phyloP scores from a whole-genome alignment of 176 grass and related monocot species.

The Eleusine coracana region DNA sequence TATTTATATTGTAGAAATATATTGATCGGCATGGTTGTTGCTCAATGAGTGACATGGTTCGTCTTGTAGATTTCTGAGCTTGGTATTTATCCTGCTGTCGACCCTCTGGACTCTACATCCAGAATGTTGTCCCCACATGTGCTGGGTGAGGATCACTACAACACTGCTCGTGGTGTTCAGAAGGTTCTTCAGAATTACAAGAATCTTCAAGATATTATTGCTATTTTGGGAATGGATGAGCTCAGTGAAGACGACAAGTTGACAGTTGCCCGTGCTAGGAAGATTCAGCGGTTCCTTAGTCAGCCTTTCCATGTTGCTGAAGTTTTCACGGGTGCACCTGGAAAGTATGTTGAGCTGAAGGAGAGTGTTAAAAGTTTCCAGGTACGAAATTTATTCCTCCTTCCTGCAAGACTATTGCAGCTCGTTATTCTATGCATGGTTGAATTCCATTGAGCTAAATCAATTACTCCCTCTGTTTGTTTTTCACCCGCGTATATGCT shows the following conservation, averaged over 20 bases:
- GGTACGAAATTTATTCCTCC: conserved; percentile 47
- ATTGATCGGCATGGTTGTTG: background rate
- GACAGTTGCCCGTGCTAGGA: conserved; percentile 90
- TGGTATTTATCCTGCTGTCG: conserved; percentile 94
- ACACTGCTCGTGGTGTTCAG: conserved; percentile 97
- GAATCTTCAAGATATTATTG: conserved; percentile 99
- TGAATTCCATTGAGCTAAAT: background rate
- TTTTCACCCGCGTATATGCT: too few species aligned
- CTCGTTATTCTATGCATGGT: background rate
- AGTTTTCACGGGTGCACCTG: conserved; percentile 96
- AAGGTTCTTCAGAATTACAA: conserved; percentile 99
- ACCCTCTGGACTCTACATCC: conserved; percentile 91
- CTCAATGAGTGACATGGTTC: conserved; percentile 25
- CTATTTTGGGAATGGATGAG: conserved; percentile 99
- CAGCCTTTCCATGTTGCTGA: conserved; percentile 97
- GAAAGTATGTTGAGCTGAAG: conserved; percentile 93
- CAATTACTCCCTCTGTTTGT: too few species aligned
- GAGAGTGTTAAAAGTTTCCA: conserved; percentile 89
- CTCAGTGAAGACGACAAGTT: conserved; percentile 96
- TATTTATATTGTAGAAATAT: background rate
- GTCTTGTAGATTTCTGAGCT: conserved; percentile 81
- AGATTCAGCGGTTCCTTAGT: conserved; percentile 95
- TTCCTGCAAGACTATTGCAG: background rate
- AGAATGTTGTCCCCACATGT: conserved; percentile 98
- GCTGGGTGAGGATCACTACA: conserved; percentile 85